Evolutionary conservation across 306 rosid species (phyloP).

Genomic region (Corylus americana): DNA sequence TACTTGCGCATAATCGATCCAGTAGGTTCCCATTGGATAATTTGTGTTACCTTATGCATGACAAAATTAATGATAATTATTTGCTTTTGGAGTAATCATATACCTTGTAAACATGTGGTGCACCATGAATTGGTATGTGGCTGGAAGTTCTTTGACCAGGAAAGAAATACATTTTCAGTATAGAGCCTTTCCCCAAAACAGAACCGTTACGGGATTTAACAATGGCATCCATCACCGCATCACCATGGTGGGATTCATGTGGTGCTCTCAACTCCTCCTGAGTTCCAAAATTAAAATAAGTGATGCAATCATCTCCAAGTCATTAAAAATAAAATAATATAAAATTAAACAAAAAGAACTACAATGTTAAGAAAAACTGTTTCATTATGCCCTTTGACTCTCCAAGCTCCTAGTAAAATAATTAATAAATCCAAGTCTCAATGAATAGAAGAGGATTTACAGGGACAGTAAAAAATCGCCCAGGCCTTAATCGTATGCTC

Average conservation of each 20-base stretch:
- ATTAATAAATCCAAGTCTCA: not conserved
- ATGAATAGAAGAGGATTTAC: constrained; percentile 44
- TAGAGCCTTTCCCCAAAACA: constrained; percentile 88
- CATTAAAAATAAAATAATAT: not conserved
- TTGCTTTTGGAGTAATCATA: constrained; percentile 23
- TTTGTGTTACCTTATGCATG: constrained; percentile 48
- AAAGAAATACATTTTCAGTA: constrained; percentile 90
- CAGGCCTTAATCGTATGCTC: constrained; percentile 87
- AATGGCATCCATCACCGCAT: constrained; percentile 85
- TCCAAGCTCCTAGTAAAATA: not conserved
- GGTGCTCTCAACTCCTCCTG: constrained; percentile 86
- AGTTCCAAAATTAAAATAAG: constrained; percentile 35
- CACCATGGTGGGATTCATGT: constrained; percentile 86
- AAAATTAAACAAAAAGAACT: not conserved
- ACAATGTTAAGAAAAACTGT: not conserved
- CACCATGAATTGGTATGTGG: constrained; percentile 76
- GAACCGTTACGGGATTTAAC: constrained; percentile 75
- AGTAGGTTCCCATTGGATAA: constrained; percentile 35
- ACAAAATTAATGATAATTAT: constrained; percentile 39
- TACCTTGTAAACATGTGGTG: constrained; percentile 87
- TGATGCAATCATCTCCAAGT: constrained; percentile 21
- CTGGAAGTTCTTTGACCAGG: constrained; percentile 91
- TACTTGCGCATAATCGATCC: constrained; percentile 42
- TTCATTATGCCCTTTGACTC: constrained; percentile 8
- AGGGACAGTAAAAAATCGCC: constrained; percentile 80